Evolutionary conservation across 2,329 filamentous ascomycete genomes (phyloP).

Genomic region (Fusarium odoratissimum): DNA sequence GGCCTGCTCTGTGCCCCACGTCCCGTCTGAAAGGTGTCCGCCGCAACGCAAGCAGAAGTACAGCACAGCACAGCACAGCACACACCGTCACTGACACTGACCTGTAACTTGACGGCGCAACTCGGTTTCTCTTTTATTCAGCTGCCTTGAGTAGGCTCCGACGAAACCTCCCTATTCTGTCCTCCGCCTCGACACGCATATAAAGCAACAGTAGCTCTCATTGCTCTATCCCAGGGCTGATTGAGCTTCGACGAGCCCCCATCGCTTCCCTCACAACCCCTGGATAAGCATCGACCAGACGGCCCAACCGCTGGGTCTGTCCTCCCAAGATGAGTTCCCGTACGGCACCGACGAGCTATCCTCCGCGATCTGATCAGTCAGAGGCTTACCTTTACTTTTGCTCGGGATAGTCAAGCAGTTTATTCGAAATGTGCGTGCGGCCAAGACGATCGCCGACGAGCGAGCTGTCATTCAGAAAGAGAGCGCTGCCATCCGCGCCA

Average conservation of each 20-base stretch:
- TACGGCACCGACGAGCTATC: constrained; percentile 42
- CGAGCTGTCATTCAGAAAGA: constrained; percentile 98
- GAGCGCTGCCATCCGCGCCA: constrained; percentile 95
- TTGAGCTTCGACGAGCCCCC: constrained; percentile 36
- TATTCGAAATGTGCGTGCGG: constrained; percentile 97
- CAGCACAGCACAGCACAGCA: constrained; percentile 36
- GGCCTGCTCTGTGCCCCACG: constrained; percentile 40
- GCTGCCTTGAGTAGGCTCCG: constrained; percentile 42
- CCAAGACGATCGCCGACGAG: constrained; percentile 99
- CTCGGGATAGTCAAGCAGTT: constrained; percentile 89
- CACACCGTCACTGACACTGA: constrained; percentile 43
- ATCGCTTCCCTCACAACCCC: constrained; percentile 33
- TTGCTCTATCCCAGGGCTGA: constrained; percentile 34
- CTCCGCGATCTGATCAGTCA: constrained; percentile 4
- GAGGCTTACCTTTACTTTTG: constrained; percentile 25
- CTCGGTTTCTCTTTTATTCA: constrained; percentile 37
- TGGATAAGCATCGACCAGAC: constrained; percentile 46
- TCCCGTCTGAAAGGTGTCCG: constrained; percentile 47
- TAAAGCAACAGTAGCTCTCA: constrained; percentile 17
- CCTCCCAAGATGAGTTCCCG: constrained; percentile 55
- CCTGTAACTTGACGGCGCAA: constrained; percentile 40
- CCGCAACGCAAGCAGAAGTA: constrained; percentile 37
- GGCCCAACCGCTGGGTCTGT: constrained; percentile 49
- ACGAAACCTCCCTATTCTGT: constrained; percentile 14
- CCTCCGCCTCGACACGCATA: neutral